Evolutionary conservation across 2,329 filamentous ascomycete species (phyloP).

Genomic region (Fusarium secorum): DNA sequence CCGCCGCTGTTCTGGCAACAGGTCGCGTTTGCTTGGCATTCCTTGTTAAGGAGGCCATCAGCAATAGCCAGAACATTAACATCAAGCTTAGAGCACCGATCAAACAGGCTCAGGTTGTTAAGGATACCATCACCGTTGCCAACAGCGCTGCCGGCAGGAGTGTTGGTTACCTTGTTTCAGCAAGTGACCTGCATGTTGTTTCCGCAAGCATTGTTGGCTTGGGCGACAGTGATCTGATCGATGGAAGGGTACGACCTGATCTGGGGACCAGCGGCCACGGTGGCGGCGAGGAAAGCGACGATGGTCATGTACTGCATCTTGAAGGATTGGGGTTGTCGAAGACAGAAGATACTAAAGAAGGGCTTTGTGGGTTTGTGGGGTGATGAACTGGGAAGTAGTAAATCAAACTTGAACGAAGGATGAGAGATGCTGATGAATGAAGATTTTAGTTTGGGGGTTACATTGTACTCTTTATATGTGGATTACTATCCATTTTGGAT

Average conservation of each 20-base stretch:
- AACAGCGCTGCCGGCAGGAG: not conserved
- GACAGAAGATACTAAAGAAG: not conserved
- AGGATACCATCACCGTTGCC: not conserved
- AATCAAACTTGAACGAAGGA: not conserved
- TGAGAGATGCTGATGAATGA: not conserved
- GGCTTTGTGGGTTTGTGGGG: not conserved
- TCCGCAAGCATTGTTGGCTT: not conserved
- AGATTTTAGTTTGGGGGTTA: rapidly evolving
- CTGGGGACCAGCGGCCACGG: not conserved
- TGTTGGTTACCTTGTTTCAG: slow-evolving; percentile 8
- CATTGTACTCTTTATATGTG: not conserved
- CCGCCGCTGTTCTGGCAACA: not conserved
- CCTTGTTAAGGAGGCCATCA: slow-evolving; percentile 3
- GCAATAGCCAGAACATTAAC: not conserved
- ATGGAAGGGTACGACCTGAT: not conserved
- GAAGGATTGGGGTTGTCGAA: not conserved
- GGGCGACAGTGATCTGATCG: not conserved
- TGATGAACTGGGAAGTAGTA: not conserved
- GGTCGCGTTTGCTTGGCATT: slow-evolving; percentile 3
- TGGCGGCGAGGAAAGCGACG: not conserved
- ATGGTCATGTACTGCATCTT: slow-evolving; percentile 4
- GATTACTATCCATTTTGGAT: rapidly evolving
- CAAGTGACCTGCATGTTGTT: slow-evolving; percentile 4
- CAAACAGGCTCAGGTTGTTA: not conserved
- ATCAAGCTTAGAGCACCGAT: slow-evolving; percentile 2